These are phyloP conservation scores for Pilasporangium apinafurcum DNA, from an alignment of 352 stramenopile species.

Conservation along the genomic window DNA sequence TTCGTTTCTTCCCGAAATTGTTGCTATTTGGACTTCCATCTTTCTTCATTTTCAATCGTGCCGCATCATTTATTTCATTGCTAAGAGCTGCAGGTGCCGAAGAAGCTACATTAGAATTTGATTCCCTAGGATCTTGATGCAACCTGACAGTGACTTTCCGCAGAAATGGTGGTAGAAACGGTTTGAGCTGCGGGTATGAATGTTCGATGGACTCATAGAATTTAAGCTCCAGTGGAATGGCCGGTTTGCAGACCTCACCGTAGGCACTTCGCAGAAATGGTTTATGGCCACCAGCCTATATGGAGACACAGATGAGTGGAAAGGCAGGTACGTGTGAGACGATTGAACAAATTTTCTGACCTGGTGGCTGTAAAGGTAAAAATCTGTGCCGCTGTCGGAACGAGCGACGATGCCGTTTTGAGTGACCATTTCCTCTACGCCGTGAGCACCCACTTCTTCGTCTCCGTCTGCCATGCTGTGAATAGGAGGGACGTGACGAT, in stretches of 20 bases:
- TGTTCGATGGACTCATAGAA: constrained; percentile 63
- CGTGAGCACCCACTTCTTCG: background rate
- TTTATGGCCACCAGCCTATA: constrained; percentile 67
- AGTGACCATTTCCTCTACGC: constrained; percentile 12
- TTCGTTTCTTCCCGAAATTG: constrained; percentile 31
- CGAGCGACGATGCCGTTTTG: constrained; percentile 61
- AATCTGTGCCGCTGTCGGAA: constrained; percentile 51
- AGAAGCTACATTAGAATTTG: too few relatives aligned
- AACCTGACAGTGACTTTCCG: constrained; percentile 61
- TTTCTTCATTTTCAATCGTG: too few relatives aligned
- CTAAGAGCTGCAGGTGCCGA: too few relatives aligned
- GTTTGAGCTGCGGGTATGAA: constrained; percentile 46
- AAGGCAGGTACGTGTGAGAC: background rate
- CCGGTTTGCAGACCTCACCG: constrained; percentile 74
- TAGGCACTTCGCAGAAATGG: constrained; percentile 51
- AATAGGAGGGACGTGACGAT: too few relatives aligned
- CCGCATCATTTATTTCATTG: too few relatives aligned
- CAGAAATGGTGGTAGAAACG: constrained; percentile 63
- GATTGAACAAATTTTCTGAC: constrained; percentile 10
- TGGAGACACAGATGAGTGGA: background rate
- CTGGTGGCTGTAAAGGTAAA: constrained; percentile 80
- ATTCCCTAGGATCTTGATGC: too few relatives aligned
- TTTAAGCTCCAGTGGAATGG: constrained; percentile 60
- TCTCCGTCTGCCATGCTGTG: background rate
- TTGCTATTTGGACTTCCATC: too few relatives aligned